A percentile compares a stretch with the other conserved stretches of the same genome.
phyloP scores from a whole-genome alignment of 225 moss, liverwort and hornwort genomes.

The Takakia lepidozioides region DNA sequence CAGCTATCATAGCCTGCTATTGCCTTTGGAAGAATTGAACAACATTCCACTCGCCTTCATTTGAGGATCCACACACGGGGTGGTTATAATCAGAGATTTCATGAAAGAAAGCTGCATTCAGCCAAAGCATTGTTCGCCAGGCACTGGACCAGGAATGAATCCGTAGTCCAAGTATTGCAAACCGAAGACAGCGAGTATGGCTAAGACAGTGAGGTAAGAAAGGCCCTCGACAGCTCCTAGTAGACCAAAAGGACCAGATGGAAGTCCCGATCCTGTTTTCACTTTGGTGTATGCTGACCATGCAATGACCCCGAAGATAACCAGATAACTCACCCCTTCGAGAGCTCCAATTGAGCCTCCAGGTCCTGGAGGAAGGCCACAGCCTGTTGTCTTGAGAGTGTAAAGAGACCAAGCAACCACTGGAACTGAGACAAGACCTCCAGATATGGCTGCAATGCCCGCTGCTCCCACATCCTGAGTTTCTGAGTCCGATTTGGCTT shows the following conservation, averaged over 20 bases:
- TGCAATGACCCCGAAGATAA: slow-evolving; percentile 40
- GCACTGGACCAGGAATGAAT: slow-evolving; percentile 93
- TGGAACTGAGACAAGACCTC: slow-evolving; percentile 64
- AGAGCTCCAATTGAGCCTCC: slow-evolving; percentile 72
- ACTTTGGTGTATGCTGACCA: slow-evolving; percentile 86
- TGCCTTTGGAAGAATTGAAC: no score
- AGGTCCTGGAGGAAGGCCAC: slow-evolving; percentile 87
- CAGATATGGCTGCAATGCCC: slow-evolving; percentile 47
- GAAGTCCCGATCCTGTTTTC: slow-evolving; percentile 78
- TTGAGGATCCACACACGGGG: no score
- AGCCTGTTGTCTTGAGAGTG: slow-evolving; percentile 90
- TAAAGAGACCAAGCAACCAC: slow-evolving; percentile 88
- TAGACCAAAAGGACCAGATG: slow-evolving; percentile 70
- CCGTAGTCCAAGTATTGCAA: slow-evolving; percentile 83
- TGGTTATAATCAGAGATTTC: no score
- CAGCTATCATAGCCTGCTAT: no score
- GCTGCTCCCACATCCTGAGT: slow-evolving; percentile 32
- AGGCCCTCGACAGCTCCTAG: slow-evolving; percentile 93
- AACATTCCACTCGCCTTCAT: no score
- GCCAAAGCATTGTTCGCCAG: slow-evolving; percentile 94
- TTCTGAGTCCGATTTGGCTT: slow-evolving; percentile 45
- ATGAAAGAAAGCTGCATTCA: no score
- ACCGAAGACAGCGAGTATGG: slow-evolving; percentile 74
- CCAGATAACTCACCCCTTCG: slow-evolving; percentile 95
- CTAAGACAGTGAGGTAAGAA: slow-evolving; percentile 67